Evolutionary conservation across 2,329 filamentous ascomycete genomes (phyloP), one percentile per base, ranked within the genome.

Genomic region (Ceratocystiopsis sp.): DNA sequence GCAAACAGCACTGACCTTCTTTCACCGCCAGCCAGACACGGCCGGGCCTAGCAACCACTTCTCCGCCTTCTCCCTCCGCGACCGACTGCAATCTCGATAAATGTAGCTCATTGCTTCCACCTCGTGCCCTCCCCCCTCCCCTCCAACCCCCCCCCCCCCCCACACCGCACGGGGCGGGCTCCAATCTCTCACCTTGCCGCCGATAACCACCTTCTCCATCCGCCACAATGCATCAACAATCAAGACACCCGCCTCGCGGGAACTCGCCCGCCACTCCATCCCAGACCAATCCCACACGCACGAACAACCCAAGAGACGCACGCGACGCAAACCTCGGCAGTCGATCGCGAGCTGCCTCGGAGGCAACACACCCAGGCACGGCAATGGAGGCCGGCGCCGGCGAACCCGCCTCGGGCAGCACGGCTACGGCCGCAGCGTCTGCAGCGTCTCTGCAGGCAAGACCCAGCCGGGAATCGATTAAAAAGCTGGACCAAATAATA

Each of bases 401-500:
- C 48, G 51, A 55, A 16, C 49, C 59, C 40, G 54, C 16, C n/a
- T 10, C 33, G 33, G 12, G 13, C 33, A 29, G 10, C 25, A 29
- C 69, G 47, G 68, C 71, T 46, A 66, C 38, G 18, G 29, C 69
- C 47, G 68, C 72, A 46, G 66, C 72, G 25, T 63, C 61, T 6
- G 18, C 42, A 29, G 16, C 49, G 61, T 64, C 29, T 63, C 61
- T 39, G 59, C 41, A 12, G 10, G 56, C 54, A 21, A 64, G 67
- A 21, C 72, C 74, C 39, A 75, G 71, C 43, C 71, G 68, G 53
- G 83, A 89, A 51, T 75, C 77, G 6, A 63, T 80, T 58, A 75
- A 72, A 62, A 91, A 91, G 65, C 69, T 95, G 52, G 91, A 93
- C 59, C 86, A 94, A 63, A 91, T 96, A 55, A 79, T 95, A 54